Conservation (phyloP, 352 stramenopile genomes). For the Pythium brachiatum region DNA sequence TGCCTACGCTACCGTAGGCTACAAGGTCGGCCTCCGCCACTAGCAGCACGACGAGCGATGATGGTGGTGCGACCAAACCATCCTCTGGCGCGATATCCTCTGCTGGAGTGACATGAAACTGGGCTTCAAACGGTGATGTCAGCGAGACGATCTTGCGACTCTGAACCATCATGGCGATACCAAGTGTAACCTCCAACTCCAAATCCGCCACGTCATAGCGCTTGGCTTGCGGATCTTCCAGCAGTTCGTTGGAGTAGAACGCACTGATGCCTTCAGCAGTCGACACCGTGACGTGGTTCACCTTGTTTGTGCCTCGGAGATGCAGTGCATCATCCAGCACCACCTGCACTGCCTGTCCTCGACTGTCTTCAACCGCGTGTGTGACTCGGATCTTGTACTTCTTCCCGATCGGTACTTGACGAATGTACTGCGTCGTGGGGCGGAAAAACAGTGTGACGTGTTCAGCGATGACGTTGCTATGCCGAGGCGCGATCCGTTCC, state of each 20-base stretch:
- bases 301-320: slow-evolving; percentile 48
- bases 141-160: slow-evolving; percentile 17
- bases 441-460: slow-evolving; percentile 70
- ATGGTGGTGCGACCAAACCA: not conserved
- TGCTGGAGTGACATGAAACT: not conserved
- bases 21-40: slow-evolving; percentile 4
- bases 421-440: slow-evolving; percentile 50
- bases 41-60: slow-evolving; percentile 7
- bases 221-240: slow-evolving; percentile 21
- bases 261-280: slow-evolving; percentile 40
- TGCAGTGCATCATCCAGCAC: slow-evolving; percentile 35
- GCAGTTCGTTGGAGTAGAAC: slow-evolving; percentile 68
- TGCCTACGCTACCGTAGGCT: not conserved
- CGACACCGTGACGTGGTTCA: slow-evolving; percentile 66
- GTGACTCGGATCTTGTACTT: slow-evolving; percentile 31
- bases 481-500: slow-evolving; percentile 19
- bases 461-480: slow-evolving; percentile 47
- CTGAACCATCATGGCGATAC: slow-evolving; percentile 17
- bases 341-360: slow-evolving; percentile 50
- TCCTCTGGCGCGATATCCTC: not conserved
- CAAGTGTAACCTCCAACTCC: slow-evolving; percentile 18
- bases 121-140: slow-evolving; percentile 13
- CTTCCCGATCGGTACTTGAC: slow-evolving; percentile 42
- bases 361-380: slow-evolving; percentile 43
- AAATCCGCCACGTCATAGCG: not conserved